These are phyloP conservation scores for Penstemon davidsonii DNA, from an alignment of 257 asterid genomes.

Conservation along the genomic window DNA sequence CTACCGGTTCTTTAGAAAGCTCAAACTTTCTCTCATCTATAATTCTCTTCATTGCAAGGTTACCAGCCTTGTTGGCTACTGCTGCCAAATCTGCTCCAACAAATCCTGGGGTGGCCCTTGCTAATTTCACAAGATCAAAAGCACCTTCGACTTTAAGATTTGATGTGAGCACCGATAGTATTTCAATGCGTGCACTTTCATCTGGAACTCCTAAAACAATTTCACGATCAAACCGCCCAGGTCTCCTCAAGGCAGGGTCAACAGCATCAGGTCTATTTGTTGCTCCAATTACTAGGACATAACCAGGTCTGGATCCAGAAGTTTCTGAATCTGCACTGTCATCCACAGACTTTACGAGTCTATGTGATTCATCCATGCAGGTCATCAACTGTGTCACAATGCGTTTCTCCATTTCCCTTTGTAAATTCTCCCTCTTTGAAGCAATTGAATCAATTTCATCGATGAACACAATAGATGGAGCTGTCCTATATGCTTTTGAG, in stretches of 20 bases:
- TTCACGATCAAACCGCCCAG: slow-evolving; percentile 92
- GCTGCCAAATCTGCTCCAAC: slow-evolving; percentile 89
- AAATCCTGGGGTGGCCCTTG: slow-evolving; percentile 79
- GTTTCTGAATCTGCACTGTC: slow-evolving; percentile 35
- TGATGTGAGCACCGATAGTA: slow-evolving; percentile 56
- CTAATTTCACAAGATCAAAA: slow-evolving; percentile 71
- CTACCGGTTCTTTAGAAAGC: slow-evolving; percentile 33
- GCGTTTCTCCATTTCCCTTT: slow-evolving; percentile 80
- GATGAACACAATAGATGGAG: slow-evolving; percentile 87
- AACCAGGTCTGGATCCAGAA: slow-evolving; percentile 41
- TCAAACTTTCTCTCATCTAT: slow-evolving; percentile 46
- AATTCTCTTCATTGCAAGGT: slow-evolving; percentile 84
- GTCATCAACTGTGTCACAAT: slow-evolving; percentile 85
- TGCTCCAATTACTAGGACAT: slow-evolving; percentile 86
- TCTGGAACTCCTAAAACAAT: slow-evolving; percentile 73
- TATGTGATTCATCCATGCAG: slow-evolving; percentile 78
- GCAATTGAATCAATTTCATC: slow-evolving; percentile 95
- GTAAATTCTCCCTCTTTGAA: slow-evolving; percentile 74
- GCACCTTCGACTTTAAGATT: slow-evolving; percentile 76
- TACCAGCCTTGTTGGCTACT: slow-evolving; percentile 68
- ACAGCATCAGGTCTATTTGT: slow-evolving; percentile 88
- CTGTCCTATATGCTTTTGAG: slow-evolving; percentile 73
- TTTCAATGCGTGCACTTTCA: slow-evolving; percentile 70
- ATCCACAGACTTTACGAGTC: slow-evolving; percentile 36
- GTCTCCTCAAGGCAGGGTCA: slow-evolving; percentile 90